Base-by-base conservation (phyloP, 208 protist species). In the Trypanosoma platydactyli region DNA sequence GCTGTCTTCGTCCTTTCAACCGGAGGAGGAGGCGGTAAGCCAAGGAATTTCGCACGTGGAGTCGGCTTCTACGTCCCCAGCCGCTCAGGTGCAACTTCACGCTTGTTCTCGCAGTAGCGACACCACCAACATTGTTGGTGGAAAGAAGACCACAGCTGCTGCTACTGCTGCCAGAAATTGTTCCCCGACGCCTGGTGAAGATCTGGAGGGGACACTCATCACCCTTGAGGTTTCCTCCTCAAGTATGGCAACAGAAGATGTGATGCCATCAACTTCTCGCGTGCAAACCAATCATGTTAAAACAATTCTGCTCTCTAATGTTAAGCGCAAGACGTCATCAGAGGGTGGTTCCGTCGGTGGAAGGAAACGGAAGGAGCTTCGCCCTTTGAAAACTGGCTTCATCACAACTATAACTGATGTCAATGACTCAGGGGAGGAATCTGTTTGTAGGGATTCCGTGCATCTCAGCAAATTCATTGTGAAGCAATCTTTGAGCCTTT, bases 171-270 rank as follows among this genome's bases (percentile, higher is more conserved):
- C 44, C 3, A 38, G 33, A 3, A 16, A 13, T 29, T 42, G 13
- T 40, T n/a, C 44, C 20, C 44, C 13, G 42, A 13, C 24, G 27
- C 20, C 27, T 30, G 29, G 46, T 1, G 58, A 22, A 9, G 12
- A 1, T 12, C 12, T 49, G 48, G 62, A 49, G 24, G 35, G 5
- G 16, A 35, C 41, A 9, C 22, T 59, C 29, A 40, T 59, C 9
- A 56, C 51, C 5, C 25, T 56, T 5, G 62, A 68, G 38, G 62
- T 68, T 1, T 68, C 62, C 2, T 68, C 62, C 1, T 68, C 62
- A 4, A 68, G 62, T 41, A 18, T 27, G 13, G 40, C 33, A n/a
- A 55, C 62, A 1, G 40, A 42, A 12, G 51, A 30, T 13, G 24
- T 48, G 35, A 38, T 59, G 51, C 20, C 51, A 1, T 51, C 51